Evolutionary conservation across 345 rosid genomes (phyloP), one percentile per base, ranked within the genome.

Genomic region (Hibiscus trionum): DNA sequence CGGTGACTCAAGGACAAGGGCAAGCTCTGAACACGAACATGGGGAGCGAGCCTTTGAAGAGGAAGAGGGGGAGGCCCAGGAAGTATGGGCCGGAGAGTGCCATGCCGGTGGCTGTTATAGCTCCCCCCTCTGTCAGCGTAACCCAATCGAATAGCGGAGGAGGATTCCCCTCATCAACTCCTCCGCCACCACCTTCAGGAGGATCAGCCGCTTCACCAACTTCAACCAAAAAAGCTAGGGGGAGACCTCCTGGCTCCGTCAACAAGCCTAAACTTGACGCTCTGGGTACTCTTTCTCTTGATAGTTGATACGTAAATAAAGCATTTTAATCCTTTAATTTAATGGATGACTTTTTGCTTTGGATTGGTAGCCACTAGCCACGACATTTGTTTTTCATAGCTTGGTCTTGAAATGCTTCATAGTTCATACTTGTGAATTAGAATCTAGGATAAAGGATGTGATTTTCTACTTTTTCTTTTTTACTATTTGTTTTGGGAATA

Each of bases 201-300:
- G 85, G 73, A 56, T 66, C 86, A 10, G 66, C 56, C 1, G 72
- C 86, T 5, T 82, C 90, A 11, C 77, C 84, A 21, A 75, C 82
- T 71, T 81, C 89, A 9, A 57, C 65, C 58, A 86, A 88, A 86
- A 93, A 92, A 66, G 73, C 81, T 47, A 83, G 93, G 78, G 98
- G 98, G 47, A 86, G 98, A 75, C 98, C 98, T 29, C 97, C 85
- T 65, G 97, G 98, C 29, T 89, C 97, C 19, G 70, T 76, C 76
- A 93, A 85, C 78, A 89, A 88, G 79, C 88, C 76, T 60, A 84
- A 66, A 58, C 66, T 79, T 69, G 81, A 85, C 68, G 86, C 89
- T 61, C 69, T 86, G 61, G 98, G 97, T 93, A 82, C 17, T 37
- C 4, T 21, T 50, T 37, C 57, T 33, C 35, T 53, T 31, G 29